Evolutionary conservation across 108 stramenopile genomes (phyloP).

Genomic region (Schizochytrium sp.): DNA sequence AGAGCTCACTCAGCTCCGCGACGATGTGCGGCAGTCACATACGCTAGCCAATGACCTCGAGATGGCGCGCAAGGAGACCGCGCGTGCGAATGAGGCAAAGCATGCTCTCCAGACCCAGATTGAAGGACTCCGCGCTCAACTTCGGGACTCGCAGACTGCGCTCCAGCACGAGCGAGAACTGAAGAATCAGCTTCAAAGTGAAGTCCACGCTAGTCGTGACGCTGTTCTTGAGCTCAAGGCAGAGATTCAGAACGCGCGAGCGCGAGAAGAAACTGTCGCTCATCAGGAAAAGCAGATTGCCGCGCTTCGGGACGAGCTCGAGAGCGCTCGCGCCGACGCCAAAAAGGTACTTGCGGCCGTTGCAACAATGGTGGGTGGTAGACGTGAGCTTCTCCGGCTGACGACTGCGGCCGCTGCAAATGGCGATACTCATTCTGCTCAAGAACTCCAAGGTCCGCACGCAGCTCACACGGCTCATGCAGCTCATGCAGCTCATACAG

Average conservation of each 20-base stretch:
- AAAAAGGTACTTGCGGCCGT: not conserved
- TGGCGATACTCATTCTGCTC: too few relatives aligned
- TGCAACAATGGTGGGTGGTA: not conserved
- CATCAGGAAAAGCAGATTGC: not conserved
- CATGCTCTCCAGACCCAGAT: not conserved
- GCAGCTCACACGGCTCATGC: too few relatives aligned
- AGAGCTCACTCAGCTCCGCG: not conserved
- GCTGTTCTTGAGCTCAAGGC: not conserved
- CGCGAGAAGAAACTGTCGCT: not conserved
- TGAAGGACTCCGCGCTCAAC: not conserved
- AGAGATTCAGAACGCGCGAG: not conserved
- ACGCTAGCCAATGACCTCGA: not conserved
- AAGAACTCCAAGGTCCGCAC: too few relatives aligned
- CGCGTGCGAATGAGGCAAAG: not conserved
- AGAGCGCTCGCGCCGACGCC: not conserved
- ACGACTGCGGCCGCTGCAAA: too few relatives aligned
- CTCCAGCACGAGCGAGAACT: not conserved
- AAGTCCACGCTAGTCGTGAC: not conserved
- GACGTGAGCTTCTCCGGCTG: not conserved
- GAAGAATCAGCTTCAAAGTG: not conserved
- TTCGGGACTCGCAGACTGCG: not conserved
- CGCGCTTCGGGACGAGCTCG: not conserved
- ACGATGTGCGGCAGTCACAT: not conserved
- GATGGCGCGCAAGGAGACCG: not conserved
- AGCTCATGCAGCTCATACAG: too few relatives aligned